phyloP scores from a whole-genome alignment of 805 yeast species.

The Ogataea pilisensis region DNA sequence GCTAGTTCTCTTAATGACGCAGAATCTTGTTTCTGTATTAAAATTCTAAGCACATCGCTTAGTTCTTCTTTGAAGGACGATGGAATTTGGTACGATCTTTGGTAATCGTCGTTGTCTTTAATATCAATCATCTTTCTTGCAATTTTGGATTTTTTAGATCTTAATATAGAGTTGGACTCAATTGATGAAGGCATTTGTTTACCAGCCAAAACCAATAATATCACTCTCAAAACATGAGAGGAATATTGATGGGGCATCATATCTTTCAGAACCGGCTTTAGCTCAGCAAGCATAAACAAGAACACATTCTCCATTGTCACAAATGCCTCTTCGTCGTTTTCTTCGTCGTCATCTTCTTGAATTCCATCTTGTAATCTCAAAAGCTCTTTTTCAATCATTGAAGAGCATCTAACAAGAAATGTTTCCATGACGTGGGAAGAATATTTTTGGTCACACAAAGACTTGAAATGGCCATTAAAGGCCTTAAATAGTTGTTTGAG shows the following conservation, averaged over 20 bases:
- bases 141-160: slow-evolving; percentile 80
- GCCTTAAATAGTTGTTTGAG: slow-evolving; percentile 60
- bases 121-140: slow-evolving; percentile 93
- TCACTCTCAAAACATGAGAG: slow-evolving; percentile 77
- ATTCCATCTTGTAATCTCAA: slow-evolving; percentile 39
- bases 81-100: slow-evolving; percentile 66
- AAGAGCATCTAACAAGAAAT: slow-evolving; percentile 67
- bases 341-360: slow-evolving; percentile 31
- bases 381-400: slow-evolving; percentile 69
- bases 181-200: slow-evolving; percentile 72
- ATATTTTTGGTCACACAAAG: slow-evolving; percentile 79
- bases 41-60: slow-evolving; percentile 40
- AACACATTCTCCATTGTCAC: slow-evolving; percentile 66
- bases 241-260: slow-evolving; percentile 78
- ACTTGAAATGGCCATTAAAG: slow-evolving; percentile 71
- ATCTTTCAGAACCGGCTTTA: slow-evolving; percentile 51
- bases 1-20: slow-evolving; percentile 64
- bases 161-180: slow-evolving; percentile 61
- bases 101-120: slow-evolving; percentile 69
- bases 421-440: slow-evolving; percentile 94
- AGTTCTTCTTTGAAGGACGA: slow-evolving; percentile 60
- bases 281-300: slow-evolving; percentile 59
- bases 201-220: slow-evolving; percentile 71
- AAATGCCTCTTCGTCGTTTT: slow-evolving; percentile 34
- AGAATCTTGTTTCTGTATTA: slow-evolving; percentile 38